Base-by-base conservation (phyloP, 2,329 filamentous ascomycete genomes). In the Leptosphaerulina australis region DNA sequence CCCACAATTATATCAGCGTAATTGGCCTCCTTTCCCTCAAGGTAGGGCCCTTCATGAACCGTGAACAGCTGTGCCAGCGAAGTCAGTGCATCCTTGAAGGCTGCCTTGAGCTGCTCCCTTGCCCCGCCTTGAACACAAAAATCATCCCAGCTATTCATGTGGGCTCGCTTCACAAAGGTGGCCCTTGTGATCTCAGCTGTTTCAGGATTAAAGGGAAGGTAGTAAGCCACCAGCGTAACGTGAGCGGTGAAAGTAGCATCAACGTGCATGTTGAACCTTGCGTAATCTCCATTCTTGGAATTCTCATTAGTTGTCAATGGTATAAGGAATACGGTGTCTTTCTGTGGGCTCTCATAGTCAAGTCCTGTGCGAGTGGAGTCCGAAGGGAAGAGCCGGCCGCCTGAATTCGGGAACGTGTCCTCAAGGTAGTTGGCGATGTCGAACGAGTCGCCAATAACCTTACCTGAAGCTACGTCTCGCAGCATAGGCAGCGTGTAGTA, bases 361-460 rank as follows among this genome's bases (percentile, higher is more conserved):
- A 82, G 70, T 5, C 54, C 68, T 35, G 50, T 60, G 20, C 54
- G 35, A 1, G 57, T 65, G 2, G 68, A 66, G 29, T 70, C 64
- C 0, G 66, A 37, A 0, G 79, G 79, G 58, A 86, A 82, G 2
- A 87, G 73, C 35, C 76, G 66, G 0, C 77, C 71, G 1, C 78
- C 78, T 0, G 76, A 65, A 22, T 67, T 49, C 0, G 82, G 81
- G 45, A 81, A 84, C 0, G 65, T 74, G 1, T 76, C 69, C 18
- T 87, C 78, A 2, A 88, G 74, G 59, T 86, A 81, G 20, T 79
- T 68, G 5, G 85, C 85, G 52, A 88, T 88, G 43, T 87, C 85
- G 61, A 86, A 85, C 2, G 83, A 83, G 69, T 88, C 85, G 4
- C 85, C 85, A 2, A 87, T 46, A 0, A 74, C 40, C 0, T 68